phyloP scores from a whole-genome alignment of 306 rosid species.

The Ormosia emarginata region DNA sequence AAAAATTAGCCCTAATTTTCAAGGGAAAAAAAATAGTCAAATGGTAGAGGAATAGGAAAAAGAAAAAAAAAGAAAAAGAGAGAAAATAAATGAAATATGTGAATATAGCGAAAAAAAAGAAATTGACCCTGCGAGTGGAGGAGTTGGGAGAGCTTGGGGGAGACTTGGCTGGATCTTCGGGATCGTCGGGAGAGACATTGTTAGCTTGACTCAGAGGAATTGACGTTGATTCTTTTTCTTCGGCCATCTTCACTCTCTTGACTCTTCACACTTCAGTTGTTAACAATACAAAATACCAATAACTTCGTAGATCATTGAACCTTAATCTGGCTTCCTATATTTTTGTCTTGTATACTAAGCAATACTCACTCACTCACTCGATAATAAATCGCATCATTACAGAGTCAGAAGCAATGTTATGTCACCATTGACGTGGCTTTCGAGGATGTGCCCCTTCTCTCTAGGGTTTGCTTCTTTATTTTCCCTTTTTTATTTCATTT shows the following conservation, averaged over 20 bases:
- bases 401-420: not conserved
- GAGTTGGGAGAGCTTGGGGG: constrained; percentile 75
- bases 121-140: constrained; percentile 77
- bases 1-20: constrained; percentile 14
- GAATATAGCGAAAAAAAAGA: not conserved
- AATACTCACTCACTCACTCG: not conserved
- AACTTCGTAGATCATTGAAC: not conserved
- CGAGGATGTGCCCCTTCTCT: not conserved
- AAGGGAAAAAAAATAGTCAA: not conserved
- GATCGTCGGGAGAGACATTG: constrained; percentile 59
- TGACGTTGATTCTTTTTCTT: constrained; percentile 78
- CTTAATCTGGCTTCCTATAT: not conserved
- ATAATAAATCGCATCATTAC: not conserved
- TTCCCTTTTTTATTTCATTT: not conserved
- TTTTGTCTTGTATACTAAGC: constrained; percentile 19
- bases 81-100: not conserved
- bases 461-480: not conserved
- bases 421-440: constrained; percentile 14
- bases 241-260: constrained; percentile 48
- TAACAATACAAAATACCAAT: not conserved
- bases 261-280: not conserved
- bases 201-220: constrained; percentile 82
- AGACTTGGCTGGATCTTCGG: constrained; percentile 86
- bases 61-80: not conserved
- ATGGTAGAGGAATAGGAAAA: not conserved